These are phyloP conservation scores for Clarireedia hainanense DNA, from an alignment of 2,329 filamentous ascomycete species.

Conservation along the genomic window DNA sequence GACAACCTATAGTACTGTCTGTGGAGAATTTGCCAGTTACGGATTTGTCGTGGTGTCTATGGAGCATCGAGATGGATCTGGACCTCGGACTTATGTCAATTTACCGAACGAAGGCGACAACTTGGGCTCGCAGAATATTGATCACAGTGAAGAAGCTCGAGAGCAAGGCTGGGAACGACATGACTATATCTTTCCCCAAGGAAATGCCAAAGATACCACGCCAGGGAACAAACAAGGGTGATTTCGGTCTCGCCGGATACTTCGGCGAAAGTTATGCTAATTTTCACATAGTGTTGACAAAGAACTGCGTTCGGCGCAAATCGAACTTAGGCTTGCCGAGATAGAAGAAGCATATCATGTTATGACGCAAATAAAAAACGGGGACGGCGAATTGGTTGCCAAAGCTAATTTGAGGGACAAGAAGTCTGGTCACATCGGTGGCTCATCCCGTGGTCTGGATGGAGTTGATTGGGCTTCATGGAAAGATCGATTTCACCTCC, in stretches of 20 bases:
- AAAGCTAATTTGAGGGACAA: slow-evolving; percentile 1
- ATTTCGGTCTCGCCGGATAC: not conserved
- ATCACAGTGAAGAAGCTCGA: slow-evolving; percentile 30
- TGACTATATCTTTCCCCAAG: slow-evolving; percentile 57
- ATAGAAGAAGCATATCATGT: slow-evolving; percentile 55
- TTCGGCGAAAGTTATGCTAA: too few relatives aligned
- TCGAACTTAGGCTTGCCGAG: slow-evolving; percentile 55
- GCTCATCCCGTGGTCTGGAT: slow-evolving; percentile 49
- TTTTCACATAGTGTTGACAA: slow-evolving; percentile 41
- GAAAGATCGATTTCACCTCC: slow-evolving; percentile 46
- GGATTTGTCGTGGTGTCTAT: slow-evolving; percentile 57
- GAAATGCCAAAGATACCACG: slow-evolving; percentile 41
- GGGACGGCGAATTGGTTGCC: slow-evolving; percentile 40
- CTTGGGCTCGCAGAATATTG: slow-evolving; percentile 26
- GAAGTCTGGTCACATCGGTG: slow-evolving; percentile 46
- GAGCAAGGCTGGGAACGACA: slow-evolving; percentile 39
- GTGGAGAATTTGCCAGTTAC: slow-evolving; percentile 58
- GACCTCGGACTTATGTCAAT: slow-evolving; percentile 53
- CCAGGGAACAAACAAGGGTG: slow-evolving; percentile 48
- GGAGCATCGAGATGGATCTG: slow-evolving; percentile 58
- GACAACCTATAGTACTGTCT: slow-evolving; percentile 54
- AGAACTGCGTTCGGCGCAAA: slow-evolving; percentile 52
- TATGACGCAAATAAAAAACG: slow-evolving; percentile 46
- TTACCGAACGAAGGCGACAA: slow-evolving; percentile 37
- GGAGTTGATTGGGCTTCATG: slow-evolving; percentile 49